Evolutionary conservation across 148 eudicot genomes (phyloP).

Genomic region (Fagopyrum homotropicum): DNA sequence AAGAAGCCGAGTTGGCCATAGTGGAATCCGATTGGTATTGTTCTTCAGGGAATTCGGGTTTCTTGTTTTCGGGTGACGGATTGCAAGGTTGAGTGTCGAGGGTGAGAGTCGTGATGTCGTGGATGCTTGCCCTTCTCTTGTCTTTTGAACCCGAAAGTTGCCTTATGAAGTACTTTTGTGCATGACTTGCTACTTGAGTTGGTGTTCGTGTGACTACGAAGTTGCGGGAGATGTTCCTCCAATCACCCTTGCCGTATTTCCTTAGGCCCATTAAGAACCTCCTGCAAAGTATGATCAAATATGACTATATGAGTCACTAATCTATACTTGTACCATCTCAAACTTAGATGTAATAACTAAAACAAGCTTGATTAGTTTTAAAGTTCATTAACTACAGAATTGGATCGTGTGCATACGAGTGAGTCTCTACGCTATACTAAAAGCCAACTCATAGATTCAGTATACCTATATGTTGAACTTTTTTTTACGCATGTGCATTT

Average conservation of each 20-base stretch:
- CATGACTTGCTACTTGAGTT: conserved; percentile 99
- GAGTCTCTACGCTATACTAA: no score
- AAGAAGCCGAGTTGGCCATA: conserved; percentile 7
- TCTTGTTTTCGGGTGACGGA: conserved; percentile 47
- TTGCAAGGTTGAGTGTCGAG: conserved; percentile 42
- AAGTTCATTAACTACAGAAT: no score
- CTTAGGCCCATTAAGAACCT: conserved; percentile 87
- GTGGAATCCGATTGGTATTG: conserved; percentile 22
- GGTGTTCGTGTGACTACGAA: conserved; percentile 87
- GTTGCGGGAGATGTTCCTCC: conserved; percentile 96
- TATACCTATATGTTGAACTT: no score
- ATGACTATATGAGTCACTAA: conserved; percentile 1
- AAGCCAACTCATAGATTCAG: no score
- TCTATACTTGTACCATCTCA: not conserved
- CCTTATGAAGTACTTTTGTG: conserved; percentile 92
- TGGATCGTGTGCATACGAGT: no score
- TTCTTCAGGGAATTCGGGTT: conserved; percentile 39
- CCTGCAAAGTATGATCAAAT: conserved; percentile 28
- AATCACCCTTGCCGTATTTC: conserved; percentile 97
- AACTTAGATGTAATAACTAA: not conserved
- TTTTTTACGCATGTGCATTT: no score
- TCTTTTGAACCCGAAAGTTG: conserved; percentile 94
- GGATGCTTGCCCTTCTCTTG: conserved; percentile 92
- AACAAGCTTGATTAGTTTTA: not conserved
- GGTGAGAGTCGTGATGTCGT: conserved; percentile 84